phyloP scores from a whole-genome alignment of 345 rosid species.

The Excoecaria cochinchinensis region DNA sequence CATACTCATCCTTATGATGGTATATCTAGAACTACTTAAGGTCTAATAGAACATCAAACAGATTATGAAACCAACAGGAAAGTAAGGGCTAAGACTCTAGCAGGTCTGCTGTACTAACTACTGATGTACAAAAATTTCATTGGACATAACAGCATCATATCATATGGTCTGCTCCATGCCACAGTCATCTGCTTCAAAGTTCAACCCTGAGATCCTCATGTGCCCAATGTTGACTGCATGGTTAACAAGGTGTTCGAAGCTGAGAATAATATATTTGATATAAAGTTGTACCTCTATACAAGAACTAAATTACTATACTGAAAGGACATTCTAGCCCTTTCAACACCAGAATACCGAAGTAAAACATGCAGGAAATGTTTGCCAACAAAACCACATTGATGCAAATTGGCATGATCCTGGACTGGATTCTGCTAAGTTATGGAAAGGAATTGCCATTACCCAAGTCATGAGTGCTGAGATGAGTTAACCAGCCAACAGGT shows the following conservation, averaged over 20 bases:
- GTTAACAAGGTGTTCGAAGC: constrained; percentile 13
- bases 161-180: constrained; percentile 20
- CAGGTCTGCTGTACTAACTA: too few relatives aligned
- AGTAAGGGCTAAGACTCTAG: neutral
- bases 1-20: too few relatives aligned
- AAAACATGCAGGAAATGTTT: neutral
- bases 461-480: neutral
- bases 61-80: neutral
- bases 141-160: neutral
- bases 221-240: constrained; percentile 70
- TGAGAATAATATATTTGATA: neutral
- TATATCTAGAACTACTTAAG: neutral
- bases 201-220: constrained; percentile 71
- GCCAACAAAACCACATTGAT: neutral
- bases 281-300: neutral
- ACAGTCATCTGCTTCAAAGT: constrained; percentile 44
- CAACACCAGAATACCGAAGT: neutral
- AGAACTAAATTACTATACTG: neutral
- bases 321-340: neutral
- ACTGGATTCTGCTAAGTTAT: neutral
- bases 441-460: neutral
- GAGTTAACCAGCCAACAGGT: neutral
- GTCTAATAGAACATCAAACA: neutral
- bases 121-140: neutral
- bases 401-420: neutral